Base-by-base conservation (phyloP, 306 rosid species). In the Oxytropis ochrocephala region DNA sequence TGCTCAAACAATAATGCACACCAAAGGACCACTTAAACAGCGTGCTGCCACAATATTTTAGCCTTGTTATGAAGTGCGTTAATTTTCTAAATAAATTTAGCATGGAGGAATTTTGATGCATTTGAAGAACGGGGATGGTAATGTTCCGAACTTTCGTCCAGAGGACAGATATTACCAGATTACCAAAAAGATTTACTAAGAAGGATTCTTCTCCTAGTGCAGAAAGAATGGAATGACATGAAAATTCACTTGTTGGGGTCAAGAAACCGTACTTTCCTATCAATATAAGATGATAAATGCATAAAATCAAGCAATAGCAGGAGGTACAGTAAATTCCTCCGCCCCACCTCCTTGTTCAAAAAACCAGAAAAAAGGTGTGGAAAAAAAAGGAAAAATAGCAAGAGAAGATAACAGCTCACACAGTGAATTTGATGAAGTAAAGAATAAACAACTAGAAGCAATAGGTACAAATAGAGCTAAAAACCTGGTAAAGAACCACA, bases 401-500 rank as follows among this genome's bases (percentile, higher is more conserved):
- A 14, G 58, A 38, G 54, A 69, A 16, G 55, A 24, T 38, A 44
- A 60, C 21, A 72, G 42, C 69, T 63, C 39, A 58, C 52, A 60
- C 12, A 64, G 10, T 27, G 8, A 6, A 50, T 53, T 43, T 53
- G 54, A 57, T 50, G n/a, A 61, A 19, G 29, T 4, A 43, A 68
- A 53, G 9, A 50, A 35, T 64, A 4, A 52, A 74, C 5, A 70
- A 21, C 66, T 58, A 38, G 35, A 18, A 75, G 70, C 17, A 67
- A 44, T 44, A 5, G 41, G 75, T 10, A 43, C 38, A n/a, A 53
- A 62, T 38, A 69, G 3, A 79, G 11, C 9, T 2, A 42, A 14
- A 56, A 41, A 91, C 99, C 99, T 94, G 97, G 78, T 94, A 94
- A 49, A 94, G 99, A 81, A 94, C 99, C 75, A 91, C 99, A 77